Conservation (phyloP, 202 grass and related monocot species). For the Thinopyrum obtusiflorum region DNA sequence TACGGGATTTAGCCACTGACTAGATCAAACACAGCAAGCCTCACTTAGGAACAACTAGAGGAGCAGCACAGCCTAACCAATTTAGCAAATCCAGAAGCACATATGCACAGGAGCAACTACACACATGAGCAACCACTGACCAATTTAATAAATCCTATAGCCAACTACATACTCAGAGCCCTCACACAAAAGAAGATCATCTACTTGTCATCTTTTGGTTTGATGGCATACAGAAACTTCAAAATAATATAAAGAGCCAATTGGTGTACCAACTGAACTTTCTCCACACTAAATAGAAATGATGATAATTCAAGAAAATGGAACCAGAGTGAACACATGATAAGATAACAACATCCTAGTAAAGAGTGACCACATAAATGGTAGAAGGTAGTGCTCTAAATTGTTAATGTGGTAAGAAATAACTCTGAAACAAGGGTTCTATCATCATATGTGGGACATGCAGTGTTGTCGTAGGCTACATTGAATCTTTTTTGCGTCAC, state of each 20-base stretch:
- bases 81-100: too few relatives aligned
- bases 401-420: background rate
- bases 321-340: background rate
- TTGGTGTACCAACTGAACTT: background rate
- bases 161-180: too few relatives aligned
- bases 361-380: background rate
- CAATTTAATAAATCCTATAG: too few relatives aligned
- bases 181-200: too few relatives aligned
- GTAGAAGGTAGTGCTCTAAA: background rate
- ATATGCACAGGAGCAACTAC: too few relatives aligned
- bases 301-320: background rate
- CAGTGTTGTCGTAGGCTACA: background rate
- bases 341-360: background rate
- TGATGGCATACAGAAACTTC: background rate
- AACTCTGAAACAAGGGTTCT: background rate
- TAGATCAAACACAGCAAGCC: too few relatives aligned
- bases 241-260: background rate
- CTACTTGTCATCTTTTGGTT: background rate
- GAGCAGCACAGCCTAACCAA: too few relatives aligned
- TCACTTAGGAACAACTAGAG: too few relatives aligned
- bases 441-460: background rate
- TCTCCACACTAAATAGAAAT: background rate
- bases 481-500: background rate
- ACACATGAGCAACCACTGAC: too few relatives aligned
- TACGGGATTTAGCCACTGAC: too few relatives aligned